Percentiles rank a stretch among this genome's conserved stretches.
phyloP scores from a whole-genome alignment of 129 eudicot genomes.

The Oenanthe sinensis region DNA sequence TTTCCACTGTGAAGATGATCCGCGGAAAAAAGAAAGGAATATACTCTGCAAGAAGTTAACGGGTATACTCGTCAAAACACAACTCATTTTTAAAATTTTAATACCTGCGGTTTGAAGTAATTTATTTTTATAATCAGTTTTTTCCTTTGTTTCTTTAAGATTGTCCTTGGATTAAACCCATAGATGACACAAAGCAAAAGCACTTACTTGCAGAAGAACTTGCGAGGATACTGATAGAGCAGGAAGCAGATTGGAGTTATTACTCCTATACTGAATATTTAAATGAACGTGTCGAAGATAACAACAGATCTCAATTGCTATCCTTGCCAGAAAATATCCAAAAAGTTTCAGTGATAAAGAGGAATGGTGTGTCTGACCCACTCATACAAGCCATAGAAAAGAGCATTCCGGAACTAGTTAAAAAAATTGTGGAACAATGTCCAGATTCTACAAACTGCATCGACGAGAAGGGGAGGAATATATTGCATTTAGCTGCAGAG shows the following conservation, averaged over 20 bases:
- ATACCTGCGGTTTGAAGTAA: neutral
- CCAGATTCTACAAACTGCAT: constrained; percentile 1
- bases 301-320: no score
- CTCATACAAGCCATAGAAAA: neutral
- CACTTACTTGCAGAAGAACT: neutral
- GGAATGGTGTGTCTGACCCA: neutral
- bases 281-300: neutral
- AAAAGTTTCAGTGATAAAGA: neutral
- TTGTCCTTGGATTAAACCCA: neutral
- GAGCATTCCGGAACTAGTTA: neutral
- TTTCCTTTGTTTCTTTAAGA: neutral
- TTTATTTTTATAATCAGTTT: neutral
- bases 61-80: neutral
- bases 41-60: neutral
- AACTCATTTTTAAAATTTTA: neutral
- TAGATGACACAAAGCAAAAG: neutral
- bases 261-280: neutral
- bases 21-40: neutral
- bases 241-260: constrained; percentile 1
- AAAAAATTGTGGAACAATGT: neutral
- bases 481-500: neutral
- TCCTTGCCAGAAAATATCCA: neutral
- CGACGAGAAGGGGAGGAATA: constrained; percentile 8
- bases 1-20: neutral
- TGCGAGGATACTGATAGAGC: neutral